Evolutionary conservation across 345 rosid species (phyloP).

Genomic region (Populus alba): DNA sequence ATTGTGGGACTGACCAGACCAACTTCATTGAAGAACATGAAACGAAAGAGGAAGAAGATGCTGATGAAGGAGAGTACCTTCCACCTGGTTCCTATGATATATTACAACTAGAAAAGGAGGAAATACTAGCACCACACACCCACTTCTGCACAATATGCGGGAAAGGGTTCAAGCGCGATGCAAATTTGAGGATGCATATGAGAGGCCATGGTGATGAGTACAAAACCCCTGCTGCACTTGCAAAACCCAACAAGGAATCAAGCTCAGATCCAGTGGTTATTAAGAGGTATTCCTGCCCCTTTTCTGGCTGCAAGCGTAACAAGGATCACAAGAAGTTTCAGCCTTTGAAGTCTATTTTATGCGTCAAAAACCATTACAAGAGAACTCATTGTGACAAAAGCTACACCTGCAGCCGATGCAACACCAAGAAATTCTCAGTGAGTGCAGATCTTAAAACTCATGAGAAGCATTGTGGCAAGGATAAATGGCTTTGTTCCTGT

Average conservation of each 20-base stretch:
- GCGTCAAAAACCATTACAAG: constrained; percentile 95
- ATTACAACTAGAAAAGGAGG: constrained; percentile 90
- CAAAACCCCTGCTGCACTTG: constrained; percentile 89
- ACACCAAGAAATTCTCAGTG: constrained; percentile 90
- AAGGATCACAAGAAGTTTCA: constrained; percentile 96
- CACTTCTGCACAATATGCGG: constrained; percentile 96
- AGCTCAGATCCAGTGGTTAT: constrained; percentile 58
- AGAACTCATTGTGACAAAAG: constrained; percentile 96
- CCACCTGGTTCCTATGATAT: constrained; percentile 94
- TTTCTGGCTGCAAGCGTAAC: constrained; percentile 89
- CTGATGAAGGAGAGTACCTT: constrained; percentile 86
- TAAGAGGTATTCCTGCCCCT: constrained; percentile 95
- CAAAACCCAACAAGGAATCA: constrained; percentile 78
- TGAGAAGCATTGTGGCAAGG: constrained; percentile 97
- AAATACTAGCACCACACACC: constrained; percentile 96
- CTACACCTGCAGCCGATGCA: constrained; percentile 84
- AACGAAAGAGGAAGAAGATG: constrained; percentile 84
- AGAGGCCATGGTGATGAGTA: constrained; percentile 98
- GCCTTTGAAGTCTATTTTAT: constrained; percentile 83
- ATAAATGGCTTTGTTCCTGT: constrained; percentile 97
- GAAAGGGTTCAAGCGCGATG: constrained; percentile 97
- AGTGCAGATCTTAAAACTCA: constrained; percentile 96
- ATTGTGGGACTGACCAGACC: constrained; percentile 36
- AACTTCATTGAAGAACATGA: constrained; percentile 66
- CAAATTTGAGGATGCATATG: constrained; percentile 97